Evolutionary conservation across 1,284 basidiomycete species (phyloP).

Genomic region (Apiotrichum montevideense): DNA sequence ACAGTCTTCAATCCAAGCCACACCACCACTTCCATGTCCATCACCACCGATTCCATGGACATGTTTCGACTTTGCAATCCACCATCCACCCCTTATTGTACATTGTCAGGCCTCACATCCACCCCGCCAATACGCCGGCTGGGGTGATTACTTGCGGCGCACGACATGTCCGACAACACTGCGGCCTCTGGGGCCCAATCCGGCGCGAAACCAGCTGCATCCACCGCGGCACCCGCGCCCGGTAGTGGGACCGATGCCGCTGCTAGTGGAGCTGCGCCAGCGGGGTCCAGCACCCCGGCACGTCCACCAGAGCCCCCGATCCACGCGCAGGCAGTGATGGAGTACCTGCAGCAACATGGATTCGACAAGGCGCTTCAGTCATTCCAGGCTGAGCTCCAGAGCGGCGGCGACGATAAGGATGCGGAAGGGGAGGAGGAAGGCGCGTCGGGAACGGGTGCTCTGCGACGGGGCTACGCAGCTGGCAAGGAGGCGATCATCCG

Average conservation of each 20-base stretch:
- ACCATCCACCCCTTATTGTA: slow-evolving; percentile 1
- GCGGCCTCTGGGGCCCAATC: background rate
- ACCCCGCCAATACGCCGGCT: slow-evolving; percentile 1
- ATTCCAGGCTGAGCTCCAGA: slow-evolving; percentile 61
- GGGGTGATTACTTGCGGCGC: background rate
- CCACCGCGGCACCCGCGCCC: no score
- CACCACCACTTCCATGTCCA: no score
- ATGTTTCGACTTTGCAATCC: background rate
- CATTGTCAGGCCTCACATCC: background rate
- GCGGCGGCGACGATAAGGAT: slow-evolving; percentile 53
- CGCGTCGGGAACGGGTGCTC: background rate
- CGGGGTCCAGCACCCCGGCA: slow-evolving; percentile 18
- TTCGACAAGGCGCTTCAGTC: slow-evolving; percentile 69
- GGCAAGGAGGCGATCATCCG: slow-evolving; percentile 38
- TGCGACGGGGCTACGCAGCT: slow-evolving; percentile 44
- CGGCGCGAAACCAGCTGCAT: background rate
- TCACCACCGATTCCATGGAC: no score
- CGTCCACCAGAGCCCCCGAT: slow-evolving; percentile 27
- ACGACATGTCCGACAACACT: slow-evolving; percentile 29
- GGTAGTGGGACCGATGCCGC: background rate
- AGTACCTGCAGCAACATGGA: slow-evolving; percentile 77
- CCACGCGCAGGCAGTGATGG: slow-evolving; percentile 59
- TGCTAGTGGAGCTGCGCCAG: background rate
- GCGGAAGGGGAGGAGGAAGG: slow-evolving; percentile 30
- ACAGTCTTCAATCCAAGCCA: no score